Base-by-base conservation (phyloP, 192 early-diverging fungal genomes). In the Cladochytrium replicatum region DNA sequence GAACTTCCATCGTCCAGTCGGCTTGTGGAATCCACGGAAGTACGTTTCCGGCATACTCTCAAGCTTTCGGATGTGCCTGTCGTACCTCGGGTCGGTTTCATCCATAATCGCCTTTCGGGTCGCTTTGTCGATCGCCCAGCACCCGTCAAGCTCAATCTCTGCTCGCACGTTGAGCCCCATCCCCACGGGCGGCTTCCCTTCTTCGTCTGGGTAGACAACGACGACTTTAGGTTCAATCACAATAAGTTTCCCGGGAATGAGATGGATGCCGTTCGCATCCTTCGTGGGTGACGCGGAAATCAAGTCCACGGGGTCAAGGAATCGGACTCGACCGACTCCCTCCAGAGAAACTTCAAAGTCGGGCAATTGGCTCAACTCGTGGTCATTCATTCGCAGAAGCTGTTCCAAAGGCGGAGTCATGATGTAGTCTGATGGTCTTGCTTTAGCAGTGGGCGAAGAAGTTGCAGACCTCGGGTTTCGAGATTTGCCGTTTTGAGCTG, bases 1-100 rank as follows among this genome's bases (percentile, higher is more conserved):
- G 67, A 99, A 99, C n/a, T 66, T 80, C 96, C 96, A 99, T 0
- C 71, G 74, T 17, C 93, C 91, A 11, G 80, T 77, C 6, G 69
- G 58, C 32, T 74, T 52, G 30, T 76, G 63, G 60, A 77, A 99
- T 29, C 76, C 80, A 15, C 90, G 58, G 63, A 94, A 91, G 37
- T 77, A 66, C 0, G 89, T 94, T 29, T 85, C 84, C 17, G 71
- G 57, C n/a, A 87, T 77, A 2, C 55, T 60, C 45, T 76, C 76
- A 13, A 98, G 64, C 8, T 81, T 79, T 31, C 74, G 68, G 43
- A 85, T 60, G 46, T 87, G 85, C 38, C 71, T 68, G 43, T 78
- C 69, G 48, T 81, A 74, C 9, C 74, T 67, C 31, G 84, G 80
- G 39, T 91, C 85, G 13, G 74, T 63, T 43, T 72, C 67, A 47